Evolutionary conservation across 1,139 yeast species (phyloP).

Genomic region (Eremothecium sinecaudum): DNA sequence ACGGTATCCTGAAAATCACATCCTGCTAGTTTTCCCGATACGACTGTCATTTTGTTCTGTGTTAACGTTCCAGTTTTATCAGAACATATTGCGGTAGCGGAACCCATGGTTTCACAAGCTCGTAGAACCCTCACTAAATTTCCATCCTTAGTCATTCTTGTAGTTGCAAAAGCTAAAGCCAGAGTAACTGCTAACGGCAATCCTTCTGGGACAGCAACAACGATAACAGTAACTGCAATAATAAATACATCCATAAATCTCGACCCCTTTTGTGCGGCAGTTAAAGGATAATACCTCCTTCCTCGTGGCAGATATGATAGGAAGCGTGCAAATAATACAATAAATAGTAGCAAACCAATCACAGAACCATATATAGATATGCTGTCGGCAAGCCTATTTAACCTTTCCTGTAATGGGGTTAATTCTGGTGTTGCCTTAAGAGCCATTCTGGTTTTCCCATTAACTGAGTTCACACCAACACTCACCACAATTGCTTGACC

Average conservation of each 20-base stretch:
- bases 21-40: conserved; percentile 57
- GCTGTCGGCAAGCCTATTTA: conserved; percentile 78
- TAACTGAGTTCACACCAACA: conserved; percentile 79
- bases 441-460: conserved; percentile 85
- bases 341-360: conserved; percentile 69
- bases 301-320: conserved; percentile 54
- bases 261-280: conserved; percentile 73
- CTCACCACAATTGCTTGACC: conserved; percentile 84
- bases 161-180: conserved; percentile 94
- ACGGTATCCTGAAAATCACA: conserved; percentile 29
- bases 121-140: conserved; percentile 87
- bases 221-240: conserved; percentile 84
- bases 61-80: conserved; percentile 97
- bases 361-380: conserved; percentile 88
- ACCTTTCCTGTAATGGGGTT: conserved; percentile 82
- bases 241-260: conserved; percentile 77
- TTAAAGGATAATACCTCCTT: conserved; percentile 36
- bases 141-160: conserved; percentile 95
- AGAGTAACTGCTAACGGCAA: conserved; percentile 92
- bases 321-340: conserved; percentile 71
- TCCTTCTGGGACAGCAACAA: conserved; percentile 98
- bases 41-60: conserved; percentile 85
- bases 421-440: conserved; percentile 64
- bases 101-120: conserved; percentile 98
- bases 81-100: conserved; percentile 93